Conservation (phyloP, 108 stramenopile genomes). For the Stephanodiscus triporus region DNA sequence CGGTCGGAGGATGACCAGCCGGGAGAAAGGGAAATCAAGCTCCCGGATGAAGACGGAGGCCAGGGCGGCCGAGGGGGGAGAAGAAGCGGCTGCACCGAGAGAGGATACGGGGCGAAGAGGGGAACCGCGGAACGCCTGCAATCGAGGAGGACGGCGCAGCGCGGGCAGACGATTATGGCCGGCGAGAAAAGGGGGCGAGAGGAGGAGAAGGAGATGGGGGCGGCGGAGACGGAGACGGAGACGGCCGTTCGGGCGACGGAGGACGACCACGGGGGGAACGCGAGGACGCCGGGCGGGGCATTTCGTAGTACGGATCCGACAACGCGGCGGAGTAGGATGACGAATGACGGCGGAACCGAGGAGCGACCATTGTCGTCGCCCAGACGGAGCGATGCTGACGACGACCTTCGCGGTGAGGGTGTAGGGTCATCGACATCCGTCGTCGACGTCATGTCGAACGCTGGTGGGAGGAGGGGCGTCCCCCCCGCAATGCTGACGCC, state of each 20-base stretch:
- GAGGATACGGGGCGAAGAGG: conserved; percentile 25
- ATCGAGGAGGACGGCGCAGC: conserved; percentile 18
- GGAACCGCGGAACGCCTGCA: conserved; percentile 37
- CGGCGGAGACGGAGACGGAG: neutral
- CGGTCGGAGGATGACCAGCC: conserved; percentile 71
- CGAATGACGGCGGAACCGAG: no score
- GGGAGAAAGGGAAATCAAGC: conserved; percentile 73
- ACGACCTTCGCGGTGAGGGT: conserved; percentile 39
- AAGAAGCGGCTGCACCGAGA: conserved; percentile 27
- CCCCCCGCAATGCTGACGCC: conserved; percentile 71
- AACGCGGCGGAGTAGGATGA: no score
- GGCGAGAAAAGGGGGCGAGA: neutral
- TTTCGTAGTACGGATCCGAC: no score
- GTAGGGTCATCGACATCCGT: neutral
- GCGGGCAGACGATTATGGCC: neutral
- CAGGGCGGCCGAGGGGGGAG: conserved; percentile 30
- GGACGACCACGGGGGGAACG: no score
- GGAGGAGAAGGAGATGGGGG: conserved; percentile 21
- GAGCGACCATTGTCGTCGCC: neutral
- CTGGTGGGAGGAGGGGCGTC: conserved; percentile 46
- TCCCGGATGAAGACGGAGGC: conserved; percentile 46
- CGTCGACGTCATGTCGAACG: no score
- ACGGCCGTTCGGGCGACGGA: no score
- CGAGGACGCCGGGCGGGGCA: no score
- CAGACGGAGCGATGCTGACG: conserved; percentile 41